Evolutionary conservation across 1,139 yeast species (phyloP), one percentile per base, ranked within the genome.

Genomic region (Diutina pseudorugosa): DNA sequence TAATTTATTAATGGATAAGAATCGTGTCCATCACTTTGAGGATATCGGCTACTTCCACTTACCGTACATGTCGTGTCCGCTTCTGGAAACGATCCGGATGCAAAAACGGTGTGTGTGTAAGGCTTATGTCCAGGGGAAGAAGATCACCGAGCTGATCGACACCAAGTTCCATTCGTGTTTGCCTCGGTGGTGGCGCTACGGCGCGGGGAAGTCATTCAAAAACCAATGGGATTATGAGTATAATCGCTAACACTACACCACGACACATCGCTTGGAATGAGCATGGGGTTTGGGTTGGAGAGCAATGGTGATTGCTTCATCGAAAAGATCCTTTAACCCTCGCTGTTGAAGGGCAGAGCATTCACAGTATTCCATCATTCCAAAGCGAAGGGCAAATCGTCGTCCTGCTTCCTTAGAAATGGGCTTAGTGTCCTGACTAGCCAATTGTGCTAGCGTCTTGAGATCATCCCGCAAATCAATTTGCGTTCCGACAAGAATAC

Each of bases 331-430:
- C 72, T 91, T 91, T 66, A 91, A 79, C 12, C 98, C 98, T 67
- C 90, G 83, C 72, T 91, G 98, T 53, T 97, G 91, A 64, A 93
- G 78, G n/a, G 98, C 98, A 16, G 97, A 89, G 71, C 98, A 91
- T 71, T 91, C 98, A 51, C 90, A 96, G 68, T 93, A 93, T 69
- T 91, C 91, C 53, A 93, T 96, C 16, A 97, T 98, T 58, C 94
- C 83, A 59, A 91, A 79, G 61, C 91, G 97, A 68, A 86, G 85
- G 47, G 98, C 97, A 59, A 93, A 77, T 65, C 85, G 84, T 62
- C 88, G 96, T 59, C 98, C 98, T 70, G 82, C 85, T 58, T 88
- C 96, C 54, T 82, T 77, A 54, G 89, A 74, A 62, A 93, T 89
- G 56, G 97, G 97, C 53, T 84, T 76, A 65, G 88, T 83, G 66